phyloP scores from a whole-genome alignment of 169 alveolate species.

The Cryptosporidium ubiquitum region DNA sequence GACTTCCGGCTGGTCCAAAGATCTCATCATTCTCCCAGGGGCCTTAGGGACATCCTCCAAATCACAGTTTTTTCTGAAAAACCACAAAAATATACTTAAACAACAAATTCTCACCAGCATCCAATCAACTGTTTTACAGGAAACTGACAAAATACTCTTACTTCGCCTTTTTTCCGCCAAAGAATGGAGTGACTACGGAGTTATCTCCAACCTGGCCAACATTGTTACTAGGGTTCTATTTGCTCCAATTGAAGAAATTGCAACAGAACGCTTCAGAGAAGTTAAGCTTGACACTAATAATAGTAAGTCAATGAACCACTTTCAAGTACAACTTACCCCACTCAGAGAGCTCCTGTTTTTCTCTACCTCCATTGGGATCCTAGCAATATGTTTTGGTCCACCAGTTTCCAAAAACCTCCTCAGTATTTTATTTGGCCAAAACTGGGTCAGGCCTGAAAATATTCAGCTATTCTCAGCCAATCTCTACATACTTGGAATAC shows the following conservation, averaged over 20 bases:
- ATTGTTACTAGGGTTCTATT: slow-evolving; percentile 41
- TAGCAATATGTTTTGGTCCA: slow-evolving; percentile 45
- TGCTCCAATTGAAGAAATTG: slow-evolving; percentile 66
- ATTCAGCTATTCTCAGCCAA: slow-evolving; percentile 5
- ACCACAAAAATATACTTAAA: slow-evolving; percentile 5
- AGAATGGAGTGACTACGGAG: slow-evolving; percentile 66
- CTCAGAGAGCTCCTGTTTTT: slow-evolving; percentile 49
- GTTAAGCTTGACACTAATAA: background rate
- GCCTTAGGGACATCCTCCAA: background rate
- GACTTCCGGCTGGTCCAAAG: background rate
- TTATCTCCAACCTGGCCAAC: slow-evolving; percentile 57
- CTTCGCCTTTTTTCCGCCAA: slow-evolving; percentile 11
- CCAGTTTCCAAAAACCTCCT: slow-evolving; percentile 21
- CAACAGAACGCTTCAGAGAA: slow-evolving; percentile 17
- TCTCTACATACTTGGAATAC: slow-evolving; percentile 2
- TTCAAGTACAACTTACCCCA: slow-evolving; percentile 8
- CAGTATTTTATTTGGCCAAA: slow-evolving; percentile 11
- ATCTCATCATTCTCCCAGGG: background rate
- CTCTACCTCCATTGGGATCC: slow-evolving; percentile 3
- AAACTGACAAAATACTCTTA: slow-evolving; percentile 52
- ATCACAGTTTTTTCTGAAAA: slow-evolving; percentile 2
- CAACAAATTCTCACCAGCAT: slow-evolving; percentile 13
- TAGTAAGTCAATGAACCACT: background rate
- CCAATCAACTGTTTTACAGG: slow-evolving; percentile 27
- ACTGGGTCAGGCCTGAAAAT: slow-evolving; percentile 26